Percentiles rank a stretch among this genome's conserved stretches.
phyloP scores from a whole-genome alignment of 208 protist genomes.

The Crithidia sp. region DNA sequence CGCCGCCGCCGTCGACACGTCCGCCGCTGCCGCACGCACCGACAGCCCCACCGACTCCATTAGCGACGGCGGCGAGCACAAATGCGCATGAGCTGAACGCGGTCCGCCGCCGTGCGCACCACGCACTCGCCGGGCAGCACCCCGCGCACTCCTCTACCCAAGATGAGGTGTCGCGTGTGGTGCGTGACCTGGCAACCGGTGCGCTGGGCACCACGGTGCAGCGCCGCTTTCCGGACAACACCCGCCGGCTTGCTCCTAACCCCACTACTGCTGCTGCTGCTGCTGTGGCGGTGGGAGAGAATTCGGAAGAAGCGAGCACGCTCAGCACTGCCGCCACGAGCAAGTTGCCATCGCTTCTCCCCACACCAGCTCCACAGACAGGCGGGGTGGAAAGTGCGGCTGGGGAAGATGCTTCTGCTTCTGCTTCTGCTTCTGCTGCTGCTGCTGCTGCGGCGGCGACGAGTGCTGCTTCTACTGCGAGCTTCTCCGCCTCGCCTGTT shows the following conservation, averaged over 20 bases:
- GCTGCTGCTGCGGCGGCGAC: not conserved
- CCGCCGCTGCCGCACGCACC: too few species aligned
- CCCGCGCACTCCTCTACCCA: slow-evolving; percentile 16
- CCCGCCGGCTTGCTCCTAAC: not conserved
- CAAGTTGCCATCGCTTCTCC: too few species aligned
- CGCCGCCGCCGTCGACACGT: not conserved
- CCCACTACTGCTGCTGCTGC: not conserved
- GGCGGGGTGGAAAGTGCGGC: too few species aligned
- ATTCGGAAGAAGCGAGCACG: too few species aligned
- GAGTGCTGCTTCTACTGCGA: not conserved
- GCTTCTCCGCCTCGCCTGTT: slow-evolving; percentile 1
- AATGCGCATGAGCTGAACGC: not conserved
- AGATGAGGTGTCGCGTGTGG: slow-evolving; percentile 18
- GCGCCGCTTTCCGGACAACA: not conserved
- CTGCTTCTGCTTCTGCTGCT: too few species aligned
- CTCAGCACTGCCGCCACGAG: too few species aligned
- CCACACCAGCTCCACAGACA: too few species aligned
- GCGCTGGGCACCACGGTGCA: not conserved
- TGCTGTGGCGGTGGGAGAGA: not conserved
- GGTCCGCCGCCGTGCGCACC: not conserved
- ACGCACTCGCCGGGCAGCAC: slow-evolving; percentile 6
- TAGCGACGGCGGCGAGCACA: not conserved
- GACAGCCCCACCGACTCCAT: too few species aligned
- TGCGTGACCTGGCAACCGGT: slow-evolving; percentile 13
- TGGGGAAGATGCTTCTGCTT: too few species aligned